Percentiles rank a stretch among this genome's conserved stretches.
Conservation (phyloP, 1,284 basidiomycete species). For the Fomitiporia mediterranea region DNA sequence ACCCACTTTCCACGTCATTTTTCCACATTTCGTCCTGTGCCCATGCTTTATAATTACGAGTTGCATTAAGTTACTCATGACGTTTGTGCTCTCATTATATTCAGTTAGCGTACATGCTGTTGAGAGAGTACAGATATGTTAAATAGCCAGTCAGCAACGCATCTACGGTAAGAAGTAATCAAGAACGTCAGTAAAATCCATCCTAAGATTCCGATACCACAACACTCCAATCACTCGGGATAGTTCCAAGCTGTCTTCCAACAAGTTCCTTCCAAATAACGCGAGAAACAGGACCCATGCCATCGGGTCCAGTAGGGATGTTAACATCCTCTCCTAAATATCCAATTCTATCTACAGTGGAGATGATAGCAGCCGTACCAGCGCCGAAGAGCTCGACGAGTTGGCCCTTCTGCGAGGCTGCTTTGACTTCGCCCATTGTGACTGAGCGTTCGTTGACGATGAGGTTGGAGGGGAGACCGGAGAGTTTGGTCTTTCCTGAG, state of each 20-base stretch:
- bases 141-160: no score
- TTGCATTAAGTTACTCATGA: not conserved
- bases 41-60: slow-evolving; percentile 1
- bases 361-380: slow-evolving; percentile 87
- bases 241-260: slow-evolving; percentile 87
- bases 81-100: no score
- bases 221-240: slow-evolving; percentile 81
- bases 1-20: not conserved
- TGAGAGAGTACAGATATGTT: no score
- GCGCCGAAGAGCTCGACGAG: slow-evolving; percentile 92
- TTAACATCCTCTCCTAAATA: slow-evolving; percentile 82
- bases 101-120: no score
- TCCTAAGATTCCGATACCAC: slow-evolving; percentile 36
- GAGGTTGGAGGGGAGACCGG: slow-evolving; percentile 64
- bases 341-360: slow-evolving; percentile 80
- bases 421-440: slow-evolving; percentile 84
- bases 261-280: slow-evolving; percentile 81
- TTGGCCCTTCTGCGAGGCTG: slow-evolving; percentile 62
- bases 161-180: not conserved
- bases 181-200: not conserved
- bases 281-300: slow-evolving; percentile 83
- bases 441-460: slow-evolving; percentile 81
- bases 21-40: not conserved
- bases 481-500: slow-evolving; percentile 50
- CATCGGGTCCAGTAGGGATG: slow-evolving; percentile 83